Evolutionary conservation across 306 rosid genomes (phyloP).

Genomic region (Cucumis cinereus): DNA sequence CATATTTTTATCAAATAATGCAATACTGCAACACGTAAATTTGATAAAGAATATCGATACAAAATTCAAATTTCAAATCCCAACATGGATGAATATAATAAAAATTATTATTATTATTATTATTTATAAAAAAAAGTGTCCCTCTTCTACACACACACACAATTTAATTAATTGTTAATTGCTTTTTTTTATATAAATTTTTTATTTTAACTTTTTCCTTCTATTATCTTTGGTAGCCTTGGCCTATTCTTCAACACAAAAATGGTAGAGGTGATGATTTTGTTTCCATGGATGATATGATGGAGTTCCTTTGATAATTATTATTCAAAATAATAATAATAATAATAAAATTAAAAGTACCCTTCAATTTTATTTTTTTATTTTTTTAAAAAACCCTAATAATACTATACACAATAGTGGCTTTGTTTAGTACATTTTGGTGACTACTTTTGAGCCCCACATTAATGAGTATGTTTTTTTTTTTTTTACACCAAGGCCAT

Average conservation of each 20-base stretch:
- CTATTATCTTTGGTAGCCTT: background rate
- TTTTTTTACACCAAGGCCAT: background rate
- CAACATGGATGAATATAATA: background rate
- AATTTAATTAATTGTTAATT: background rate
- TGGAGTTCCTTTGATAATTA: background rate
- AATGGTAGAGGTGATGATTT: background rate
- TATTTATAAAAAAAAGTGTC: too few species aligned
- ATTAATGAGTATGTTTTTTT: background rate
- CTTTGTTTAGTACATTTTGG: background rate
- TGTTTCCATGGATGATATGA: background rate
- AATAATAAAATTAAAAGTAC: too few species aligned
- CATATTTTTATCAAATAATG: background rate
- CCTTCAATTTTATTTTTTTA: too few species aligned
- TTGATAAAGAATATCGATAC: too few species aligned
- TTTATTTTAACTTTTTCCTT: background rate
- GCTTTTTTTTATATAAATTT: background rate
- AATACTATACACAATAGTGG: background rate
- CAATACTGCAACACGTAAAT: background rate
- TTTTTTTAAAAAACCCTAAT: too few species aligned
- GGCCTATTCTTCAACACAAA: background rate
- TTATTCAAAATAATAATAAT: too few species aligned
- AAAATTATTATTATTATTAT: too few species aligned
- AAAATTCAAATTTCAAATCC: background rate
- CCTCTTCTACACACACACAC: background rate
- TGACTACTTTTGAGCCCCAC: conserved; percentile 6